A percentile compares a stretch with the other conserved stretches of the same genome.
phyloP scores from a whole-genome alignment of 768 basidiomycete genomes.

The Pleurotus salmoneostramineus region DNA sequence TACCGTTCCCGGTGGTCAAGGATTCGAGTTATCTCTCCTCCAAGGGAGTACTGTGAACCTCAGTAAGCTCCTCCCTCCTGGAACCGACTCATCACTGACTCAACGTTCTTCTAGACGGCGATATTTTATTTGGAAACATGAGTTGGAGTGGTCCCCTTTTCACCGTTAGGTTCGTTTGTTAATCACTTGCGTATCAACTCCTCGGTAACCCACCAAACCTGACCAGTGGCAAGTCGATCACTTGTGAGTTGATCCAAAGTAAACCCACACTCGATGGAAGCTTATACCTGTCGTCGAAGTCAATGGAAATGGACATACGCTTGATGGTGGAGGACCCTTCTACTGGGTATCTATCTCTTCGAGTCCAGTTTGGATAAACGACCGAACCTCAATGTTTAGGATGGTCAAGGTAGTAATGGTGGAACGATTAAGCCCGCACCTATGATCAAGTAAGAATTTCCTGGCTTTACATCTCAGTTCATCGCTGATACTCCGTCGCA shows the following conservation, averaged over 20 bases:
- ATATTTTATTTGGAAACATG: conserved; percentile 49
- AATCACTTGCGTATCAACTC: neutral
- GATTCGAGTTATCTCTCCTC: conserved; percentile 41
- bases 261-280: neutral
- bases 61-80: conserved; percentile 30
- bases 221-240: conserved; percentile 37
- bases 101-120: conserved; percentile 42
- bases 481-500: conserved; percentile 7
- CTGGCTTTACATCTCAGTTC: neutral
- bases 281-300: conserved; percentile 19
- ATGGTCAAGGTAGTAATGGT: conserved; percentile 33
- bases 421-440: conserved; percentile 38
- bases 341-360: conserved; percentile 29
- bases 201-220: conserved; percentile 13
- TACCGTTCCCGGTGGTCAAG: conserved; percentile 52
- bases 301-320: conserved; percentile 36
- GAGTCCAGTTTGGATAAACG: neutral
- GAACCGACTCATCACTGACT: neutral
- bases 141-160: conserved; percentile 56
- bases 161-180: conserved; percentile 35
- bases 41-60: conserved; percentile 55
- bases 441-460: conserved; percentile 34
- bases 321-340: conserved; percentile 39
- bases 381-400: conserved; percentile 18
- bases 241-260: conserved; percentile 29